These are phyloP conservation scores for Boletus rufocinnamomeus DNA, from an alignment of 768 basidiomycete species.

Conservation along the genomic window DNA sequence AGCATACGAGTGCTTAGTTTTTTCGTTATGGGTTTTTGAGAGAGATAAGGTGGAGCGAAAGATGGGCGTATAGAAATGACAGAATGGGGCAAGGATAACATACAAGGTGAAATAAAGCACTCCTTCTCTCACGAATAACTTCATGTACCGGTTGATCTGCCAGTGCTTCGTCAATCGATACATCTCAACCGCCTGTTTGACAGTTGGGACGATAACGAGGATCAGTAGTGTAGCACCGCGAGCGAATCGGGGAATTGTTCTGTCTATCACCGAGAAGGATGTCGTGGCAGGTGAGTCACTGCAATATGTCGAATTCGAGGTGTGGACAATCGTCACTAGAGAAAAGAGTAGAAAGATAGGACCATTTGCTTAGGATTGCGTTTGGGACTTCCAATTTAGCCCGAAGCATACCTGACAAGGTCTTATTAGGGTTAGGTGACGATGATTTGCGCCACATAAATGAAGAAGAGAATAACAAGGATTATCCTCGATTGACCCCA, in stretches of 20 bases:
- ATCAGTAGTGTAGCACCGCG: conserved; percentile 3
- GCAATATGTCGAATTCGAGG: too few relatives aligned
- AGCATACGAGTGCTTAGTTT: not conserved
- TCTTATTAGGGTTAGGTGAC: not conserved
- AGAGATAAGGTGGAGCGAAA: not conserved
- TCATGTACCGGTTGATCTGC: conserved; percentile 8
- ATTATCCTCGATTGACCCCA: not conserved
- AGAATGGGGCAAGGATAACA: not conserved
- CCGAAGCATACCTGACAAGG: conserved; percentile 8
- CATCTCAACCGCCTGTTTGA: not conserved
- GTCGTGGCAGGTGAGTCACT: too few relatives aligned
- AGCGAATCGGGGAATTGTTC: conserved; percentile 2
- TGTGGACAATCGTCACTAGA: not conserved
- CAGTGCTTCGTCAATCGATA: conserved; percentile 8
- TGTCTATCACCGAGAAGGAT: not conserved
- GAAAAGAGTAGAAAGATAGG: not conserved
- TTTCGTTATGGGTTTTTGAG: not conserved
- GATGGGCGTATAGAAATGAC: not conserved
- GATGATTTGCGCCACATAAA: not conserved
- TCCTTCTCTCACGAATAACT: conserved; percentile 8
- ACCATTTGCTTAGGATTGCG: too few relatives aligned
- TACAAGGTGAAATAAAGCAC: conserved; percentile 15
- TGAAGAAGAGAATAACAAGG: not conserved
- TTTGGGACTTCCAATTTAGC: too few relatives aligned
- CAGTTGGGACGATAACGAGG: not conserved